Evolutionary conservation across 1,284 basidiomycete genomes (phyloP).

Genomic region (Cutaneotrichosporon sp.): DNA sequence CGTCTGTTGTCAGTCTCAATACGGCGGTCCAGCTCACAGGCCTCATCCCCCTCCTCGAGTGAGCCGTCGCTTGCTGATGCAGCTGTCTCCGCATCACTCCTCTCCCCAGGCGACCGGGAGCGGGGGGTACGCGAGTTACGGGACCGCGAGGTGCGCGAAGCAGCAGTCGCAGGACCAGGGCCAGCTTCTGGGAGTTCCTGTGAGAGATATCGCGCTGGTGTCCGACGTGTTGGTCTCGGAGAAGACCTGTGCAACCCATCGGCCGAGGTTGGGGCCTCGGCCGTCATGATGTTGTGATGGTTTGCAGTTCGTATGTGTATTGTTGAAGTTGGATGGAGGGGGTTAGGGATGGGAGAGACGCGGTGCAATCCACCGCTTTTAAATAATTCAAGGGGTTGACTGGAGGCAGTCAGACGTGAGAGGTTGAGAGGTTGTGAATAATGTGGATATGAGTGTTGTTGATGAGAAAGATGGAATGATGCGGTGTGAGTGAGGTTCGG

Average conservation of each 20-base stretch:
- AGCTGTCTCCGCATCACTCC: background rate
- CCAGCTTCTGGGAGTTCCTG: background rate
- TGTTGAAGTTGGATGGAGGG: too few species aligned
- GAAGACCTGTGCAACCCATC: background rate
- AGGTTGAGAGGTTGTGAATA: too few species aligned
- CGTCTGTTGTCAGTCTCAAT: conserved; percentile 10
- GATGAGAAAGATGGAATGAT: too few species aligned
- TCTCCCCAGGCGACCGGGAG: background rate
- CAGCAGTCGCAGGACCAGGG: background rate
- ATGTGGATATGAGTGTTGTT: too few species aligned
- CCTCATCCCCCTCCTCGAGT: background rate
- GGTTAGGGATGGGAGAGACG: too few species aligned
- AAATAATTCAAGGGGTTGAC: too few species aligned
- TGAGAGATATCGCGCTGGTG: background rate
- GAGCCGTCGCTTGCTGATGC: background rate
- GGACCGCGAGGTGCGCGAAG: background rate
- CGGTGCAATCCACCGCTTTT: too few species aligned
- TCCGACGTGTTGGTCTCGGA: background rate
- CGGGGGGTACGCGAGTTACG: too few species aligned
- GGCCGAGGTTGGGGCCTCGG: background rate
- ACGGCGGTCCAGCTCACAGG: background rate
- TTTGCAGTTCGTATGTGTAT: background rate
- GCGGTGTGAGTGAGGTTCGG: too few species aligned
- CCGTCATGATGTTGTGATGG: background rate
- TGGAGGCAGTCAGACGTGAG: too few species aligned